A percentile compares a stretch with the other conserved stretches of the same genome.
phyloP scores from a whole-genome alignment of 192 early-diverging fungal genomes.

The Paraglomus occultum region DNA sequence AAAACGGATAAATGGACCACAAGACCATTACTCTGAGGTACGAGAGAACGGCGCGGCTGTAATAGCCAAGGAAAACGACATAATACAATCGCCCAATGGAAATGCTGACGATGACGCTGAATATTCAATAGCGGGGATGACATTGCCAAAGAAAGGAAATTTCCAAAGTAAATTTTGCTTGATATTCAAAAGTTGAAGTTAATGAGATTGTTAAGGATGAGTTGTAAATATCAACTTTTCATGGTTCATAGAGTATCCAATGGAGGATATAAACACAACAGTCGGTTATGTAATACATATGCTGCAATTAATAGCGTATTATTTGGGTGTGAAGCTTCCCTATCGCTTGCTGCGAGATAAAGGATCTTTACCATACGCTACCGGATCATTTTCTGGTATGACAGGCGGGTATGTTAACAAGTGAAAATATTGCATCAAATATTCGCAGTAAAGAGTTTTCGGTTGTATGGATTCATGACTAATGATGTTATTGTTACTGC shows the following conservation, averaged over 20 bases:
- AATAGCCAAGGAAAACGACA: constrained; percentile 30
- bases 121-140: constrained; percentile 38
- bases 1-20: constrained; percentile 29
- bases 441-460: constrained; percentile 1
- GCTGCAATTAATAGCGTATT: constrained; percentile 44
- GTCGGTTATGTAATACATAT: constrained; percentile 54
- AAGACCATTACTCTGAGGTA: constrained; percentile 17
- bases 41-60: constrained; percentile 27
- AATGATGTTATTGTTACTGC: constrained; percentile 28
- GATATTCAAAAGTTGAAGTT: constrained; percentile 12
- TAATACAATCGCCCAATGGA: constrained; percentile 4
- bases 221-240: neutral
- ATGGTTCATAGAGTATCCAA: constrained; percentile 33
- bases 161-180: constrained; percentile 36
- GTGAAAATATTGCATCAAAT: constrained; percentile 19
- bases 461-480: constrained; percentile 26
- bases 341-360: constrained; percentile 32
- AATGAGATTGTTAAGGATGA: constrained; percentile 6
- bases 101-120: constrained; percentile 34
- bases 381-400: constrained; percentile 15
- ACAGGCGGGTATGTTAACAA: constrained; percentile 19
- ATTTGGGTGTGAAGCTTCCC: constrained; percentile 56
- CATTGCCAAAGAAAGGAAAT: constrained; percentile 39
- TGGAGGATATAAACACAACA: constrained; percentile 53
- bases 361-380: constrained; percentile 12